Base-by-base conservation (phyloP, 1,284 basidiomycete genomes). In the Meripilus lineatus region DNA sequence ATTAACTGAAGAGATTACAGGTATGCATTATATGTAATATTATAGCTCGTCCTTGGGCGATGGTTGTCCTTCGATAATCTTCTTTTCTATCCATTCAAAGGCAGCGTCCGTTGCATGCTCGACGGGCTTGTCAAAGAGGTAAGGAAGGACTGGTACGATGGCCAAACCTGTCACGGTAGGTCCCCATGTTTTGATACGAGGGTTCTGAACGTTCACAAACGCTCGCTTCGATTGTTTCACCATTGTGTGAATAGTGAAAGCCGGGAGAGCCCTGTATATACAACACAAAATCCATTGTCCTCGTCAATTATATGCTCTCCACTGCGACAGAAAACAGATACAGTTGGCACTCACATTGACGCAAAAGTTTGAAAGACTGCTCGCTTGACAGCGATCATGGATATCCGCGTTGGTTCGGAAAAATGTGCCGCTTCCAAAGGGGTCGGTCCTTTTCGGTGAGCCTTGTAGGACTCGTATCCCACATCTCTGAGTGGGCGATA, bases 391-490 rank as follows among this genome's bases (percentile, higher is more conserved):
- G 84, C 87, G 20, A 81, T 70, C 61, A 92, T 72, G 6, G 72
- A 74, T 25, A 92, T 64, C 30, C 89, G 76, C 22, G 81, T 83
- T 2, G 81, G 74, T 62, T 92, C 89, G 13, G 86, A 83, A 57
- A 90, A 84, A 65, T 87, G 75, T 32, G 76, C 77, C 6, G 84
- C 84, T 66, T 93, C 87, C 26, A 83, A 61, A 1, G 84, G 69
- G 14, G 79, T 74, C 2, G 90, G 89, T 1, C 89, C 89, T 37
- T 73, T 72, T 48, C 81, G 70, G 51, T 84, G 77, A 2, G 88
- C 81, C 61, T 93, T 93, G 70, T 92, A 96, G 3, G 90, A 82
- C 58, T 94, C 92, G 64, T 92, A 95, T n/a, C 78, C 74, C 32
- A 95, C 91, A 58, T 96, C 93, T 39, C 89, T 90, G 55, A 61